phyloP scores from a whole-genome alignment of 768 basidiomycete genomes.

The Suillus plorans region DNA sequence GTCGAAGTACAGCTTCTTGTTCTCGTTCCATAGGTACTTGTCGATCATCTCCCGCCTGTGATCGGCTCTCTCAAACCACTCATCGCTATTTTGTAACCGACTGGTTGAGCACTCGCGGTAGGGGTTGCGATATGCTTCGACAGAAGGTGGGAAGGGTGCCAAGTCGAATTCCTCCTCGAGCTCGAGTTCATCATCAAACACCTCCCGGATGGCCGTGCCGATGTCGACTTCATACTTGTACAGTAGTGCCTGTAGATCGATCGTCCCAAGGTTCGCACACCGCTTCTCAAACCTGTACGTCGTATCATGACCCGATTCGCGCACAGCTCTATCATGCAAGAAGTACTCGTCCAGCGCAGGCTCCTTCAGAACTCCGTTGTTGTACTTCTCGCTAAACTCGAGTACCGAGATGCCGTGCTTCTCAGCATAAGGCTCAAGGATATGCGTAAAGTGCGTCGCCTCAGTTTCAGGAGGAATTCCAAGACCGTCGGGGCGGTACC shows the following conservation, averaged over 20 bases:
- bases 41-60: constrained; percentile 85
- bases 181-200: constrained; percentile 91
- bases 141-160: constrained; percentile 86
- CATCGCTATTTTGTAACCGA: constrained; percentile 70
- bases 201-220: constrained; percentile 93
- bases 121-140: constrained; percentile 66
- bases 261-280: constrained; percentile 94
- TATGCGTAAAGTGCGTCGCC: constrained; percentile 96
- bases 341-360: constrained; percentile 96
- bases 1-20: constrained; percentile 91
- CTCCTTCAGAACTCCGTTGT: constrained; percentile 77
- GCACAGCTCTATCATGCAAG: constrained; percentile 92
- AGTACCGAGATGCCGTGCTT: constrained; percentile 92
- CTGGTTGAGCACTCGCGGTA: constrained; percentile 57
- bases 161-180: constrained; percentile 91
- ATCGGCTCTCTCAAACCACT: constrained; percentile 92
- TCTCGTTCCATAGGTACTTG: constrained; percentile 95
- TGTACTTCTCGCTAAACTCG: constrained; percentile 97
- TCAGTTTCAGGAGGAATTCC: constrained; percentile 99
- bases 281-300: constrained; percentile 97
- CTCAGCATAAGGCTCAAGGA: constrained; percentile 90
- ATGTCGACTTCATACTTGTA: constrained; percentile 99
- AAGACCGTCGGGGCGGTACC: constrained; percentile 89
- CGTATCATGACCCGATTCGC: constrained; percentile 95
- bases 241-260: constrained; percentile 91